These are phyloP conservation scores for Pichia heedii DNA, from an alignment of 805 yeast species.

Conservation along the genomic window DNA sequence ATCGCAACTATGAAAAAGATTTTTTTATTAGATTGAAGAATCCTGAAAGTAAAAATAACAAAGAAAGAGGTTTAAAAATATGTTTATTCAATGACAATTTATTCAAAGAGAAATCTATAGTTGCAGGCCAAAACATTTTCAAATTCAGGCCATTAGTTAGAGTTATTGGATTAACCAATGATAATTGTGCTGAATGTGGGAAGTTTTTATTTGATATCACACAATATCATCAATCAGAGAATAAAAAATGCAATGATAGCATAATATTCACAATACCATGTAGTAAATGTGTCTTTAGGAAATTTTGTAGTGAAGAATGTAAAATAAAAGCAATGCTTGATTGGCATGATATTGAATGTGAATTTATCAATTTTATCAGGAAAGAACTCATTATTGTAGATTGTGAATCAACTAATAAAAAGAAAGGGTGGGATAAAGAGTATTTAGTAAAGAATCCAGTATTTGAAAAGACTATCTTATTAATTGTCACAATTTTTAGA, in stretches of 20 bases:
- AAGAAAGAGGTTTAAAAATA: conserved; percentile 6
- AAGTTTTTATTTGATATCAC: not conserved
- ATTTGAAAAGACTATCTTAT: not conserved
- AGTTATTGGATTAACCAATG: conserved; percentile 2
- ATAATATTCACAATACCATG: not conserved
- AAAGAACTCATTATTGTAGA: not conserved
- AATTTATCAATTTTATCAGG: conserved; percentile 2
- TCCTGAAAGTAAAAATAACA: not conserved
- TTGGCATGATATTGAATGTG: conserved; percentile 9
- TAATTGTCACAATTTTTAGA: conserved; percentile 3
- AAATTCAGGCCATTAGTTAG: conserved; percentile 7
- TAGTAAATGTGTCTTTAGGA: conserved; percentile 1
- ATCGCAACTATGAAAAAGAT: not conserved
- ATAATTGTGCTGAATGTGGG: conserved; percentile 9
- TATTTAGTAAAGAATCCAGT: not conserved
- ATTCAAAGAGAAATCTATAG: not conserved
- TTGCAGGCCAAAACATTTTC: conserved; percentile 2
- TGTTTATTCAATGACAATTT: not conserved
- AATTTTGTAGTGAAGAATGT: conserved; percentile 5
- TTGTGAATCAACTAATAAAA: not conserved
- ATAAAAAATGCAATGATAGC: not conserved
- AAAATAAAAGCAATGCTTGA: not conserved
- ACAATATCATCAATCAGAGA: not conserved
- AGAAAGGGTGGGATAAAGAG: not conserved
- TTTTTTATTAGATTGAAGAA: conserved; percentile 2